phyloP scores from a whole-genome alignment of 2,329 filamentous ascomycete species.

The Sclerotinia glacialis region DNA sequence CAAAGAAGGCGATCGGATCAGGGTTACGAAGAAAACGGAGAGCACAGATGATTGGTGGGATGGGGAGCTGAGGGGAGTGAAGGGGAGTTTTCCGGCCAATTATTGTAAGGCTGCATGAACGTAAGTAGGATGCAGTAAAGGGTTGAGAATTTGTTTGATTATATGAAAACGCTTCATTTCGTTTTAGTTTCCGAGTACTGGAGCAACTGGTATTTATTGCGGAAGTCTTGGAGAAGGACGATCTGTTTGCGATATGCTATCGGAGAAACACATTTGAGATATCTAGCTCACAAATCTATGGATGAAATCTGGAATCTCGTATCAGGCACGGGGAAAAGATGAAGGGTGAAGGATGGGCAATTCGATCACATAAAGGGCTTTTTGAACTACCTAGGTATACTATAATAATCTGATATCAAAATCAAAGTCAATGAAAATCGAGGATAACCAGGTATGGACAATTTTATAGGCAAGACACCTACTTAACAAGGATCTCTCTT shows the following conservation, averaged over 20 bases:
- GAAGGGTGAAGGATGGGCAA: not conserved
- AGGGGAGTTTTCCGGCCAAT: slow-evolving; percentile 78
- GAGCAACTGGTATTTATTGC: not conserved
- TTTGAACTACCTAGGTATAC: not conserved
- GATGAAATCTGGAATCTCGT: no score
- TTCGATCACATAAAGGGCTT: not conserved
- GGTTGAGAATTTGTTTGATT: not conserved
- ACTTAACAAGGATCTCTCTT: no score
- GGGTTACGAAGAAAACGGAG: slow-evolving; percentile 72
- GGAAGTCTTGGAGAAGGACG: not conserved
- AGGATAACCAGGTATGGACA: not conserved
- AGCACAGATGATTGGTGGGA: slow-evolving; percentile 88
- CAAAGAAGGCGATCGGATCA: slow-evolving; percentile 72
- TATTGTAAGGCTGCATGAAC: slow-evolving; percentile 58
- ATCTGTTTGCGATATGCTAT: not conserved
- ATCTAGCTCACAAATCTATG: not conserved
- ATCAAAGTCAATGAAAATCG: not conserved
- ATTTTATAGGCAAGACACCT: not conserved
- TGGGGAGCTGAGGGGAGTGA: slow-evolving; percentile 66
- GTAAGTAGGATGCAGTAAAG: not conserved
- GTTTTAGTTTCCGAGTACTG: not conserved
- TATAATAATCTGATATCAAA: not conserved
- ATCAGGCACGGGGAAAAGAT: no score
- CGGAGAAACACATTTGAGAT: not conserved
- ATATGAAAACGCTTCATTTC: not conserved